Base-by-base conservation (phyloP, 768 basidiomycete species). In the Amanita exitialis region DNA sequence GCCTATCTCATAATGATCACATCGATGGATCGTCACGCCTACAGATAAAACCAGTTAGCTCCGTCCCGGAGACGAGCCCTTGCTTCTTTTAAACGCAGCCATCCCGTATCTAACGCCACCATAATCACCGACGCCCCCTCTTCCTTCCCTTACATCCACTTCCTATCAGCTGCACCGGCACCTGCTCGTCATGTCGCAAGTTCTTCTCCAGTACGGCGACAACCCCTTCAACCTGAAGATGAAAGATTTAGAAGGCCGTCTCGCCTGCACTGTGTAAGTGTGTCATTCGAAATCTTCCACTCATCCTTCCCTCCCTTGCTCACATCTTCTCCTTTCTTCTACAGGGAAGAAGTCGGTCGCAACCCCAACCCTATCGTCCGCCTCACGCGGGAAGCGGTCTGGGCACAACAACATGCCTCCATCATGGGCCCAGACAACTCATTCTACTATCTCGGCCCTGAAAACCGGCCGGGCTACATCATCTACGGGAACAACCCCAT, bases 371-470 rank as follows among this genome's bases (percentile, higher is more conserved):
- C 75, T 23, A 72, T 88, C 53, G 71, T 86, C 53, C 75, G 79
- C 54, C 66, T 89, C 49, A 72, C 74, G 36, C 78, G 87, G 15
- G 83, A 89, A 58, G 63, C 71, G 0, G 70, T 68, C 18, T 89
- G 87, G 86, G 70, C 78, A 20, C 74, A 79, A 57, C 80, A 79
- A 50, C 80, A 86, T 59, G 77, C 79, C 20, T 73, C 69, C 43
- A 80, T 88, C 55, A 82, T 87, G 80, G 87, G 87, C n/a, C 87
- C 87, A n/a, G 77, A 74, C 53, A 83, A 77, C 36, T 79, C 87
- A 4, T 86, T 75, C 61, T 76, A 88, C 54, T 89, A 86, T 59
- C 79, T 90, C 53, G 87, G 87, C 1, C 85, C 87, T 4, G 69
- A 70, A 37, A 74, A 70, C 49, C 57, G 71, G 2, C 74, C 77